Conservation (phyloP, 768 basidiomycete species). For the Lyophyllum semitale region DNA sequence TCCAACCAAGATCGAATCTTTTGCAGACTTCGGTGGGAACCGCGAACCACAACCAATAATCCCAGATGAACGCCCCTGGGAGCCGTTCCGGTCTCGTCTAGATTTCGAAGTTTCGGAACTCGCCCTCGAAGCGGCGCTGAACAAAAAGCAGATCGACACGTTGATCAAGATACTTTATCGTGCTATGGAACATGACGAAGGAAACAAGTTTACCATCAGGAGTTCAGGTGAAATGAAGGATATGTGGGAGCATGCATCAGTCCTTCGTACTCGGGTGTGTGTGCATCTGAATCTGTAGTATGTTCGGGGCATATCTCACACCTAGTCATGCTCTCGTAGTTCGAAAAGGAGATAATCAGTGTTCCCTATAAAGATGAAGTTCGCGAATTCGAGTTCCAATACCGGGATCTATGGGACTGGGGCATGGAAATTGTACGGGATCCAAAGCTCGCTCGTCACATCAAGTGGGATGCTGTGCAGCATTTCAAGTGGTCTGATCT, state of each 20-base stretch:
- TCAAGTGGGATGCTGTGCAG: conserved; percentile 31
- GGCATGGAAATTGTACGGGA: conserved; percentile 21
- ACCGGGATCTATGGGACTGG: conserved; percentile 28
- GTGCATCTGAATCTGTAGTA: neutral
- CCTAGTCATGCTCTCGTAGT: neutral
- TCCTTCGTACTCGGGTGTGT: neutral
- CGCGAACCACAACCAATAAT: neutral
- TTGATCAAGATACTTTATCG: conserved; percentile 20
- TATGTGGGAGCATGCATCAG: conserved; percentile 3
- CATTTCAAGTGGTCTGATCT: conserved; percentile 27
- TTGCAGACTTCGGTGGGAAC: conserved; percentile 11
- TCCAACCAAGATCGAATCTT: conserved; percentile 8
- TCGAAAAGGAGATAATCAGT: conserved; percentile 10
- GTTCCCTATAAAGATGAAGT: conserved; percentile 14
- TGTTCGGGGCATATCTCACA: neutral
- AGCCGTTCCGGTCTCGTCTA: conserved; percentile 22
- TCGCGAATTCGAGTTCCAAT: conserved; percentile 14
- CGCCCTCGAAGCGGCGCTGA: conserved; percentile 21
- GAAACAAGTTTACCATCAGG: conserved; percentile 3
- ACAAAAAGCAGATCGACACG: conserved; percentile 12
- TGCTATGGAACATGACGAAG: neutral
- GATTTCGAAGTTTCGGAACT: conserved; percentile 31
- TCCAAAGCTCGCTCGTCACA: conserved; percentile 17
- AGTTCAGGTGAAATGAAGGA: neutral
- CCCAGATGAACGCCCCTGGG: conserved; percentile 22